Percentiles rank a stretch among this genome's conserved stretches.
These are phyloP conservation scores for Blastomyces gilchristii DNA, from an alignment of 2,329 filamentous ascomycete genomes.

Conservation along the genomic window DNA sequence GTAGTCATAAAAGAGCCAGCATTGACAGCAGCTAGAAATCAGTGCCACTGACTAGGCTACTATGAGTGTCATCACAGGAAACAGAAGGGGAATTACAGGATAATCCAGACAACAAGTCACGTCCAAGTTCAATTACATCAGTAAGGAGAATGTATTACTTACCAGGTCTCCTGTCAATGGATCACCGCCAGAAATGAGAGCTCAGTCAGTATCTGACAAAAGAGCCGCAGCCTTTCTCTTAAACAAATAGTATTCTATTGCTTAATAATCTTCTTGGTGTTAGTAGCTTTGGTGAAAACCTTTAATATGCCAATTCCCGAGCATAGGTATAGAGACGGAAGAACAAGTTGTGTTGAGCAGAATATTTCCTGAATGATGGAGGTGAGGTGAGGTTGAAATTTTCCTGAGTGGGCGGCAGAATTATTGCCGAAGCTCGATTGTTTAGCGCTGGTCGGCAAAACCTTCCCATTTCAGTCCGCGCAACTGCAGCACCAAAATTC, in stretches of 20 bases:
- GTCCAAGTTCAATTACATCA: not conserved
- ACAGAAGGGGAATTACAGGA: slow-evolving; percentile 14
- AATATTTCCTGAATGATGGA: not conserved
- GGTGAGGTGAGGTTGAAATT: not conserved
- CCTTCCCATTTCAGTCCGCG: not conserved
- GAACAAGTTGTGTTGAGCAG: not conserved
- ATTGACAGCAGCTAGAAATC: slow-evolving; percentile 44
- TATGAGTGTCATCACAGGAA: slow-evolving; percentile 40
- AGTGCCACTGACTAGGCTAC: slow-evolving; percentile 40
- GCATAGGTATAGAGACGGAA: not conserved
- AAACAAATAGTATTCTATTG: not conserved
- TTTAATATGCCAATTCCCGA: not conserved
- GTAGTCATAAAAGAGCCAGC: slow-evolving; percentile 64
- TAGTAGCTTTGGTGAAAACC: not conserved
- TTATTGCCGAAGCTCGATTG: not conserved
- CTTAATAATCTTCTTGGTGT: not conserved
- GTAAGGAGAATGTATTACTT: slow-evolving; percentile 10
- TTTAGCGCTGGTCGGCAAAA: slow-evolving; percentile 4
- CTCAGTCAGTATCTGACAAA: not conserved
- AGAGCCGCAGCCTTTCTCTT: not conserved
- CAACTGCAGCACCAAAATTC: not conserved
- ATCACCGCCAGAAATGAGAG: slow-evolving; percentile 16
- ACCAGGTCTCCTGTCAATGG: not conserved
- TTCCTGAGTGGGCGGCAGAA: not conserved
- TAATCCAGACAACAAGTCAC: slow-evolving; percentile 13